Evolutionary conservation across 1,139 yeast genomes (phyloP).

Genomic region (Diutina mesorugosa): DNA sequence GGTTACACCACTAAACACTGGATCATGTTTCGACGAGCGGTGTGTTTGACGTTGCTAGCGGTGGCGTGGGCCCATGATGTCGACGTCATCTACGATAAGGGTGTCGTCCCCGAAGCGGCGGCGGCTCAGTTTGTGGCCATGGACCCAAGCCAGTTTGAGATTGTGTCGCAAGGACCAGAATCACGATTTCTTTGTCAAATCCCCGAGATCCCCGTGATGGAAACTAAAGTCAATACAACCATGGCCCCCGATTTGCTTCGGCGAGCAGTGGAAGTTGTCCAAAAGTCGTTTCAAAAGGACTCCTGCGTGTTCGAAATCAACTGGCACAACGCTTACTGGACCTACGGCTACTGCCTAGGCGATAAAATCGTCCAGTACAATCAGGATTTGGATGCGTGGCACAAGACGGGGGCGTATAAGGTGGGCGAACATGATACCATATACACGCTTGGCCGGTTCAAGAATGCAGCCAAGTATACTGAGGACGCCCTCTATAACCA

Average conservation of each 20-base stretch:
- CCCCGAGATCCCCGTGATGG: neutral
- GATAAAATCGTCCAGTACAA: conserved; percentile 1
- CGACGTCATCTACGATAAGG: neutral
- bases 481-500: neutral
- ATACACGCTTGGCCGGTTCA: neutral
- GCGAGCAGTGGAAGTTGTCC: neutral
- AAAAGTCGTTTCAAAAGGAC: neutral
- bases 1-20: neutral
- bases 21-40: neutral
- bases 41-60: neutral
- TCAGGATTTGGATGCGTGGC: neutral
- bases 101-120: neutral
- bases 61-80: neutral
- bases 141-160: neutral
- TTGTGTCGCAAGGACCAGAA: neutral
- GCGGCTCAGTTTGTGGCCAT: neutral
- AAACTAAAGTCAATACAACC: neutral
- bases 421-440: neutral
- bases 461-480: neutral
- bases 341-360: neutral
- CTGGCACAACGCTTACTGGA: neutral
- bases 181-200: neutral
- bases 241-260: neutral
- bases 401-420: neutral
- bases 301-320: neutral